These are phyloP conservation scores for Endoconidiophora laricicola DNA, from an alignment of 2,329 filamentous ascomycete genomes.

Conservation along the genomic window DNA sequence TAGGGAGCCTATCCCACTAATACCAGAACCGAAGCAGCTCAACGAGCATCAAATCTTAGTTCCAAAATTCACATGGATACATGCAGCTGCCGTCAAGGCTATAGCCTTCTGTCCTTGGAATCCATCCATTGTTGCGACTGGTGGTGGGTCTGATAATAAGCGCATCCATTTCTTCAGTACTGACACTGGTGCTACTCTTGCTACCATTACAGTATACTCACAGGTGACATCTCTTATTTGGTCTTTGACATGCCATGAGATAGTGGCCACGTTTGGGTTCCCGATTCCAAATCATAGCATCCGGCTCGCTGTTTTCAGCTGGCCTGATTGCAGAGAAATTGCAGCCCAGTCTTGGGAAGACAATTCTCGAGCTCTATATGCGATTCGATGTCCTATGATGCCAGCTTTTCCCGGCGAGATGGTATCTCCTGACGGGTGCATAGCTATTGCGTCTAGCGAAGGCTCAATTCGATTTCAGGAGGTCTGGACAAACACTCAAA, in stretches of 20 bases:
- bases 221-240: slow-evolving; percentile 89
- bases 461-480: slow-evolving; percentile 91
- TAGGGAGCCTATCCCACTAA: slow-evolving; percentile 1
- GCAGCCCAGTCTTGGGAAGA: slow-evolving; percentile 72
- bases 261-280: slow-evolving; percentile 87
- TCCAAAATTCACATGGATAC: slow-evolving; percentile 48
- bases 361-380: slow-evolving; percentile 66
- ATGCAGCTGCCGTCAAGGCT: slow-evolving; percentile 84
- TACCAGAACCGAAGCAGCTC: slow-evolving; percentile 1
- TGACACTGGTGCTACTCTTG: slow-evolving; percentile 63
- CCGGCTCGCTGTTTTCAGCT: slow-evolving; percentile 82
- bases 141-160: slow-evolving; percentile 84
- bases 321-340: slow-evolving; percentile 79
- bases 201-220: slow-evolving; percentile 79
- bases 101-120: slow-evolving; percentile 97
- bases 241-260: slow-evolving; percentile 72
- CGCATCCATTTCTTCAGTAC: slow-evolving; percentile 95
- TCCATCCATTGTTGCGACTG: slow-evolving; percentile 69
- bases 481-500: slow-evolving; percentile 46
- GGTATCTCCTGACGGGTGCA: slow-evolving; percentile 34
- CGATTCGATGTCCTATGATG: slow-evolving; percentile 60
- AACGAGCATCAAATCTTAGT: not conserved
- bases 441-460: slow-evolving; percentile 84
- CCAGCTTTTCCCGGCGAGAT: slow-evolving; percentile 18
- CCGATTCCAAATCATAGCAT: slow-evolving; percentile 77